Percentiles rank a stretch among this genome's conserved stretches.
Evolutionary conservation across 495 filamentous ascomycete species (phyloP).

Genomic region (Xanthoparmelia taractica): DNA sequence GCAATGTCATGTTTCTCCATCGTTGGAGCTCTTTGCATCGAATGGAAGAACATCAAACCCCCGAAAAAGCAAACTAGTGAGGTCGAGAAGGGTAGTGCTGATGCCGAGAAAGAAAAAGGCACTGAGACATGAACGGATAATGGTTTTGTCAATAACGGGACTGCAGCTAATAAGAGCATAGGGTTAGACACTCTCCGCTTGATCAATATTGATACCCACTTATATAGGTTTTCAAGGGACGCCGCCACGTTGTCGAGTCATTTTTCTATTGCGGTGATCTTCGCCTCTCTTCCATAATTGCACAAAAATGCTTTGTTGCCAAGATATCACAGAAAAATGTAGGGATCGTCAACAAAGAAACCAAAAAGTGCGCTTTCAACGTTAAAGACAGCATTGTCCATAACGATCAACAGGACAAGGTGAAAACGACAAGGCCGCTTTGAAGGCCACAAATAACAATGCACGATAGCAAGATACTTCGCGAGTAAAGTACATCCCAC

Average conservation of each 20-base stretch:
- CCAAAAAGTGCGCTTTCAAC: background rate
- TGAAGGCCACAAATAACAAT: background rate
- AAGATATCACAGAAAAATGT: background rate
- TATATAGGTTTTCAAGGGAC: no score
- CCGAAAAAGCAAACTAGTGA: conserved; percentile 23
- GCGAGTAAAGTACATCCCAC: background rate
- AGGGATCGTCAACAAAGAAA: background rate
- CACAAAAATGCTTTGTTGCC: background rate
- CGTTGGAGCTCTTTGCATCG: conserved; percentile 46
- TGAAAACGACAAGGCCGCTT: background rate
- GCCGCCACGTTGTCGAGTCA: background rate
- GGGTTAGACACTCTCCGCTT: background rate
- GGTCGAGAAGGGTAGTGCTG: background rate
- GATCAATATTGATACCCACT: background rate
- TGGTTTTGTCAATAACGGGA: background rate
- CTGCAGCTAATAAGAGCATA: background rate
- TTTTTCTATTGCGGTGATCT: no score
- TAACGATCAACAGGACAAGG: background rate
- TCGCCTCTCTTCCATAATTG: background rate
- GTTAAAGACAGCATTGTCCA: background rate
- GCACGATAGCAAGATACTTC: background rate
- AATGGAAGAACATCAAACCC: conserved; percentile 56
- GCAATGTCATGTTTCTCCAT: conserved; percentile 47
- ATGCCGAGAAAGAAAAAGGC: background rate
- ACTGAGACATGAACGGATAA: background rate